phyloP scores from a whole-genome alignment of 768 basidiomycete species.

The Agrocybe praecox region DNA sequence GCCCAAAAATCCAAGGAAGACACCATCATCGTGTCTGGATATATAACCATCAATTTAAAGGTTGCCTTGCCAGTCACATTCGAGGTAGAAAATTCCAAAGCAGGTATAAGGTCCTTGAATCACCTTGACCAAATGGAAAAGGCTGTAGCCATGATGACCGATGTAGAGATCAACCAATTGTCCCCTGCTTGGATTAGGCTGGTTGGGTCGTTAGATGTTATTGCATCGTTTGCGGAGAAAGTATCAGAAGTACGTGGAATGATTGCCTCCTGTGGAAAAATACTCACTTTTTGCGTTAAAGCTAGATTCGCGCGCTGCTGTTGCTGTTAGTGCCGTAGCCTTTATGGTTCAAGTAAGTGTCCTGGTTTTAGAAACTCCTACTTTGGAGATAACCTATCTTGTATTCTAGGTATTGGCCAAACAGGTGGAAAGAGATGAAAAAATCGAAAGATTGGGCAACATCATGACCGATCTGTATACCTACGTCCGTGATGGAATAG shows the following conservation, averaged over 20 bases:
- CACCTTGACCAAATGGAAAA: background rate
- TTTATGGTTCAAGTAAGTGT: background rate
- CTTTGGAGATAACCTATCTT: too few relatives aligned
- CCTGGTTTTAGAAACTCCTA: background rate
- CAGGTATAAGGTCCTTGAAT: background rate
- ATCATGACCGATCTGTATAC: slow-evolving; percentile 5
- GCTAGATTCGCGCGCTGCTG: background rate
- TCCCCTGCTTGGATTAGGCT: background rate
- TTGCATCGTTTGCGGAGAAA: background rate
- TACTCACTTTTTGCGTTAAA: background rate
- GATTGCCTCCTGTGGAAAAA: background rate
- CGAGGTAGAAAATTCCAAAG: background rate
- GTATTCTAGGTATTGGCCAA: background rate
- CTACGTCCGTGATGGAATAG: slow-evolving; percentile 2
- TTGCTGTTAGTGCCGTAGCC: slow-evolving; percentile 3
- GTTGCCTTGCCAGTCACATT: background rate
- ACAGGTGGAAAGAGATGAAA: slow-evolving; percentile 2
- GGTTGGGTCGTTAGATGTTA: background rate
- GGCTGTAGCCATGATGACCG: background rate
- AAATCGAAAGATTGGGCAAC: background rate
- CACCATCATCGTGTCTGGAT: background rate
- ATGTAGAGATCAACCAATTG: background rate
- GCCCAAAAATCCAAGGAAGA: background rate
- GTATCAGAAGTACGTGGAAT: slow-evolving; percentile 1
- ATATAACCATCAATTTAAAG: background rate